phyloP scores from a whole-genome alignment of 257 asterid genomes.

The Nicotiana paniculata region DNA sequence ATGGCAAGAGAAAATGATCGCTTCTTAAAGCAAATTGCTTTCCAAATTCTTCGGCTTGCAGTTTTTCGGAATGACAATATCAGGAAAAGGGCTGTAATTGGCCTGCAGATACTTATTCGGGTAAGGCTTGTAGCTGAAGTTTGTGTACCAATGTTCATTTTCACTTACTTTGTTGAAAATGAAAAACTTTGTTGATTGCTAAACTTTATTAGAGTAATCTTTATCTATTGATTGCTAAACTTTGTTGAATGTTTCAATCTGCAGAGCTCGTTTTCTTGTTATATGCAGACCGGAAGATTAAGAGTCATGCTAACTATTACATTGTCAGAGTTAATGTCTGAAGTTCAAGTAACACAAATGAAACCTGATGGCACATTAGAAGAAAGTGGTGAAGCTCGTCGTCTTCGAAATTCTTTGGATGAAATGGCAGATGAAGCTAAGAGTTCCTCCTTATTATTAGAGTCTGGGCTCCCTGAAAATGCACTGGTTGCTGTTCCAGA shows the following conservation, averaged over 20 bases:
- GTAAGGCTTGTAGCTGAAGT: conserved; percentile 29
- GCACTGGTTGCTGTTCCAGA: conserved; percentile 47
- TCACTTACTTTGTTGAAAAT: no score
- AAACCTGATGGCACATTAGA: conserved; percentile 87
- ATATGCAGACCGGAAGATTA: conserved; percentile 73
- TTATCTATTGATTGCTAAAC: conserved; percentile 16
- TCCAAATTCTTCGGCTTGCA: conserved; percentile 95
- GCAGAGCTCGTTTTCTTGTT: conserved; percentile 89
- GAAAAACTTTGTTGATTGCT: no score
- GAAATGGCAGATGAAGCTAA: conserved; percentile 79
- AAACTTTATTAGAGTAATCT: neutral
- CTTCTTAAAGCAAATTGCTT: conserved; percentile 89
- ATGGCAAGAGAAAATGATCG: conserved; percentile 99
- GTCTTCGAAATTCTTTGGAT: conserved; percentile 80
- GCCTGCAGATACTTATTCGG: conserved; percentile 94
- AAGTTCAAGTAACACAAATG: conserved; percentile 95
- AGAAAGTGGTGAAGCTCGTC: conserved; percentile 92
- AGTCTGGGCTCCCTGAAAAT: conserved; percentile 74
- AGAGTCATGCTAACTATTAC: conserved; percentile 93
- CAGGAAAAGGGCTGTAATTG: conserved; percentile 86
- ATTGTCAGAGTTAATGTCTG: conserved; percentile 97
- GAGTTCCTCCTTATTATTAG: conserved; percentile 47
- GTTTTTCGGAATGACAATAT: conserved; percentile 84
- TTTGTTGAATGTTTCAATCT: conserved; percentile 13
- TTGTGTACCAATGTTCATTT: conserved; percentile 7